phyloP scores from a whole-genome alignment of 2,329 filamentous ascomycete genomes.

The Chaetomium sp. region DNA sequence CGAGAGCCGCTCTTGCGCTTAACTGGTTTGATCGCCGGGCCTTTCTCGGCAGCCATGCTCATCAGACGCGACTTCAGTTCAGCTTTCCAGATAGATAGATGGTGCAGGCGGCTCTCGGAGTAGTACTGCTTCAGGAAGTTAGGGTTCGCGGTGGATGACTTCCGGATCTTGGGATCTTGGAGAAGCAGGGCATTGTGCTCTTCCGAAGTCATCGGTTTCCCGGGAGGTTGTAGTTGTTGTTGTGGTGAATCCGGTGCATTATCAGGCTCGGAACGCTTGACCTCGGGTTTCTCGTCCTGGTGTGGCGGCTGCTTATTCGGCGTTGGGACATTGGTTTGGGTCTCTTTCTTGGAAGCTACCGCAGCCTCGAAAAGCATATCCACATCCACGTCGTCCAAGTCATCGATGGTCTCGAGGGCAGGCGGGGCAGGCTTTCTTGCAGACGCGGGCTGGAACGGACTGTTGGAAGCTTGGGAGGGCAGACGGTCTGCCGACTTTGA shows the following conservation, averaged over 20 bases:
- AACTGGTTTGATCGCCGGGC: conserved; percentile 45
- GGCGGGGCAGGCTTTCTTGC: conserved; percentile 23
- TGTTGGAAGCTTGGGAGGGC: conserved; percentile 35
- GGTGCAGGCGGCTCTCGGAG: conserved; percentile 90
- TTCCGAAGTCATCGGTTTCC: conserved; percentile 70
- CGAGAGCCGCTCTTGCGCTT: conserved; percentile 64
- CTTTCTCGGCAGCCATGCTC: conserved; percentile 71
- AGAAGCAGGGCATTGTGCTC: conserved; percentile 88
- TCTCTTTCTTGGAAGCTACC: not conserved
- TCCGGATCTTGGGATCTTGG: conserved; percentile 80
- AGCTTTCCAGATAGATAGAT: conserved; percentile 95
- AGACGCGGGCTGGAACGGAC: conserved; percentile 31
- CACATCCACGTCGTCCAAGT: conserved; percentile 44
- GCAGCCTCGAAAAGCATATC: conserved; percentile 35
- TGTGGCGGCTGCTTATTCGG: not conserved
- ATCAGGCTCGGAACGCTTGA: not conserved
- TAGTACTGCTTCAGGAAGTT: conserved; percentile 95
- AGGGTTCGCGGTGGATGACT: conserved; percentile 89
- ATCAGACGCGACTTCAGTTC: conserved; percentile 90
- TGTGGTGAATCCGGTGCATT: not conserved
- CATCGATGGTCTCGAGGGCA: conserved; percentile 44
- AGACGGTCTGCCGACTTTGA: conserved; percentile 42
- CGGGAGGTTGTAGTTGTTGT: conserved; percentile 12
- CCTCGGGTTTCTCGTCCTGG: not conserved
- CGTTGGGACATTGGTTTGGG: not conserved